phyloP scores from a whole-genome alignment of 2,329 filamentous ascomycete species.

The Diplodia sapinea region DNA sequence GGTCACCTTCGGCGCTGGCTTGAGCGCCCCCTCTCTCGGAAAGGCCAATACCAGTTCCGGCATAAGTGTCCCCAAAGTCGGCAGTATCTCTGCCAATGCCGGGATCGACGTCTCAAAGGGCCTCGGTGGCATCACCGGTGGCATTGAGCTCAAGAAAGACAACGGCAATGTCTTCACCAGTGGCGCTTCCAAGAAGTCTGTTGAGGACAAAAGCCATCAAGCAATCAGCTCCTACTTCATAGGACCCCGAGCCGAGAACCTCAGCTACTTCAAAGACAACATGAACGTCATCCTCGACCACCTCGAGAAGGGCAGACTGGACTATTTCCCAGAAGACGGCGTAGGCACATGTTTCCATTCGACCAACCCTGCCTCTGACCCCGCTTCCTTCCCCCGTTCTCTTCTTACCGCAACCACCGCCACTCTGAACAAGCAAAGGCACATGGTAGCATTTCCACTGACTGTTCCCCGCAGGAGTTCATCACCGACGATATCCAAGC shows the following conservation, averaged over 20 bases:
- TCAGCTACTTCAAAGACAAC: constrained; percentile 49
- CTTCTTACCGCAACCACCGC: no score
- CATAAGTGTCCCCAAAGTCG: constrained; percentile 15
- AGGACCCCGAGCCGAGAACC: constrained; percentile 52
- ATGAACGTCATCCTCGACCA: constrained; percentile 51
- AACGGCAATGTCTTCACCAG: constrained; percentile 28
- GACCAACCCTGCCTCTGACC: no score
- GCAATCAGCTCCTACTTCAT: constrained; percentile 52
- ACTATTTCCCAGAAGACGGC: constrained; percentile 48
- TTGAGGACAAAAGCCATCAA: constrained; percentile 24
- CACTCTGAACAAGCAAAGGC: no score
- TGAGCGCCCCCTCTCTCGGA: neutral
- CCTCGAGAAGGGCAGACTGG: constrained; percentile 43
- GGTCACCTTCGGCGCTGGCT: constrained; percentile 2
- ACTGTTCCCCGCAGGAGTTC: constrained; percentile 40
- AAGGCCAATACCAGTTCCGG: neutral
- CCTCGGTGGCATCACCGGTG: constrained; percentile 3
- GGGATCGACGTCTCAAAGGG: constrained; percentile 13
- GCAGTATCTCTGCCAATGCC: constrained; percentile 18
- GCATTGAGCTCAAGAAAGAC: constrained; percentile 26
- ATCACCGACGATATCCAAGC: constrained; percentile 47
- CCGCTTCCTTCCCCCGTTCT: no score
- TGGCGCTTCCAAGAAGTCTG: constrained; percentile 17
- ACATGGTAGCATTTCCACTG: no score
- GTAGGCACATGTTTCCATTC: constrained; percentile 35